A percentile compares a stretch with the other conserved stretches of the same genome.
These are phyloP conservation scores for Blumeriella jaapii DNA, from an alignment of 2,329 filamentous ascomycete genomes.

Conservation along the genomic window DNA sequence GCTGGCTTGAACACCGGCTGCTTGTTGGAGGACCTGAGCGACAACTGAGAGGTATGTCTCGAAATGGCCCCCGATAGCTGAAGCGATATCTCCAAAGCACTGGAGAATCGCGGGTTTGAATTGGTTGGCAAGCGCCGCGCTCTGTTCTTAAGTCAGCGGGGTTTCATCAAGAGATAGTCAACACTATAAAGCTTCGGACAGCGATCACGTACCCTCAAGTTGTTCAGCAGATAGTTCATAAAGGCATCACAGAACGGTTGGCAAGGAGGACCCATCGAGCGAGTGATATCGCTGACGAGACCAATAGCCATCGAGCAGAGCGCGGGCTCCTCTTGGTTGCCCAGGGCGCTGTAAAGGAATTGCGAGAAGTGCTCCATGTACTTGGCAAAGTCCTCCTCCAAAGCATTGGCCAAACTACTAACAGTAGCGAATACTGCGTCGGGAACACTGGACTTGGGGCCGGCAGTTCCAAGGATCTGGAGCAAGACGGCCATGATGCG, in stretches of 20 bases:
- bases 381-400: conserved; percentile 87
- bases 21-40: conserved; percentile 87
- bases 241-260: conserved; percentile 94
- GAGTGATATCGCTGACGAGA: conserved; percentile 89
- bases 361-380: conserved; percentile 96
- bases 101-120: conserved; percentile 98
- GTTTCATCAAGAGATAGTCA: conserved; percentile 1
- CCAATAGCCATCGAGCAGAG: conserved; percentile 97
- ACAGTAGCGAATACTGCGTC: conserved; percentile 89
- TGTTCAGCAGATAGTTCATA: conserved; percentile 95
- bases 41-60: conserved; percentile 89
- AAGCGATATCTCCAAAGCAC: conserved; percentile 95
- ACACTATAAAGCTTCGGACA: too few relatives aligned
- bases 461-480: conserved; percentile 64
- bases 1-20: conserved; percentile 67
- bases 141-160: conserved; percentile 40
- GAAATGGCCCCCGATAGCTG: conserved; percentile 83
- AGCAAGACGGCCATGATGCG: conserved; percentile 87
- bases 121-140: conserved; percentile 78
- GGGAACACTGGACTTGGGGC: conserved; percentile 83
- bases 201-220: conserved; percentile 57
- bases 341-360: conserved; percentile 86
- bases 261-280: conserved; percentile 78
- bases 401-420: conserved; percentile 78
- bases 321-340: conserved; percentile 89